Base-by-base conservation (phyloP, 768 basidiomycete species). In the Leccinum arenicola region DNA sequence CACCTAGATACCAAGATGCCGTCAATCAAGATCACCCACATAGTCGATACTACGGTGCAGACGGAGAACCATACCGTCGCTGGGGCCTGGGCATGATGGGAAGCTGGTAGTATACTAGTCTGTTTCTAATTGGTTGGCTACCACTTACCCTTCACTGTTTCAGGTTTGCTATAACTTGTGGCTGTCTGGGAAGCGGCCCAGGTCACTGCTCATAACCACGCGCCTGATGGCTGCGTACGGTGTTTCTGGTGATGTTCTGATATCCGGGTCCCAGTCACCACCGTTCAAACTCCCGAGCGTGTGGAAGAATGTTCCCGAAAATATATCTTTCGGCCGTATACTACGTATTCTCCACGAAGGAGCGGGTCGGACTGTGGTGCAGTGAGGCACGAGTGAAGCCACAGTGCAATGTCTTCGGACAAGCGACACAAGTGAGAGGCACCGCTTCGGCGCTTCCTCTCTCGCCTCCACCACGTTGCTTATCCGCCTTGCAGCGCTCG, bases 161-260 rank as follows among this genome's bases (percentile, higher is more conserved):
- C 52, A 72, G 70, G 54, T 72, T 35, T 68, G 68, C 25, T 72
- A 72, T 31, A 68, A 72, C 47, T 48, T 72, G 53, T 62, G 72
- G 33, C 31, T 72, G 1, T 66, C 70, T 7, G 70, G 70, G 47
- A 63, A 68, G 47, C 53, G 25, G 14, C 72, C 72, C 8, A 64
- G 52, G 33, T 15, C 71, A 3, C 27, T 72, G 25, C 62, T 73
- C 2, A 61, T 70, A 48, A 68, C 61, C 27, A 70, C 70, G 17
- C 68, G 70, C 27, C 52, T 72, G 23, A 72, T 72, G 66, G 61
- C 66, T 8, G 70, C 70, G 1, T 72, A 72, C 19, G 63, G 73
- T 25, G 62, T 73, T n/a, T 65, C 69, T 4, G 67, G 67, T 31
- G 50, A 50, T 5, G 27, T 27, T 10, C 51, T 68, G 51, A 29